A percentile compares a stretch with the other conserved stretches of the same genome.
These are phyloP conservation scores for Haematococcus sp. DNA, from an alignment of 139 green algal species.

Conservation along the genomic window DNA sequence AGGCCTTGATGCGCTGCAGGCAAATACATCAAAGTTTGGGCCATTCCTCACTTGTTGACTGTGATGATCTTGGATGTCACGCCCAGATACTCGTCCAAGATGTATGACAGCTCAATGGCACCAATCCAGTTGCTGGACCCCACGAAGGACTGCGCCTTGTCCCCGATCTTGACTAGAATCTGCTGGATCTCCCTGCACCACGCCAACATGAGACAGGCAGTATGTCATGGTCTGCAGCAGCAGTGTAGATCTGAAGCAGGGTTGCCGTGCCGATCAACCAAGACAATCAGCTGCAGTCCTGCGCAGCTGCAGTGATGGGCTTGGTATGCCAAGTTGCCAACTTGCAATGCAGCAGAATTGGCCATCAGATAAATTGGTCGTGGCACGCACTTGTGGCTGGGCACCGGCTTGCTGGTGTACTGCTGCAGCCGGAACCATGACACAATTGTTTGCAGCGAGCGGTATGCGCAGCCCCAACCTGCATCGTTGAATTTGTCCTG, in stretches of 20 bases:
- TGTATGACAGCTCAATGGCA: conserved; percentile 87
- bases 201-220: too few relatives aligned
- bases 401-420: conserved; percentile 74
- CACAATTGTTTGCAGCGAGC: conserved; percentile 91
- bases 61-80: conserved; percentile 65
- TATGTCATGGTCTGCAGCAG: not conserved
- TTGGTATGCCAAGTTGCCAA: too few relatives aligned
- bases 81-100: conserved; percentile 84
- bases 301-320: too few relatives aligned
- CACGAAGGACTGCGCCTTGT: conserved; percentile 82
- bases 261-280: too few relatives aligned
- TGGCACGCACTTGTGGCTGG: conserved; percentile 62
- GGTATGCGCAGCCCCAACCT: conserved; percentile 96
- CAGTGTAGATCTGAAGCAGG: too few relatives aligned
- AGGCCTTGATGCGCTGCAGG: too few relatives aligned
- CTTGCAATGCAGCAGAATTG: too few relatives aligned
- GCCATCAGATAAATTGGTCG: too few relatives aligned
- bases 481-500: conserved; percentile 89
- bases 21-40: too few relatives aligned
- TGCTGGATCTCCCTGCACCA: conserved; percentile 82
- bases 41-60: conserved; percentile 26
- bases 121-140: conserved; percentile 91
- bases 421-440: conserved; percentile 86
- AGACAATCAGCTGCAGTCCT: too few relatives aligned
- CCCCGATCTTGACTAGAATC: conserved; percentile 77